phyloP scores from a whole-genome alignment of 1,284 basidiomycete genomes.

The Ustilago curta region DNA sequence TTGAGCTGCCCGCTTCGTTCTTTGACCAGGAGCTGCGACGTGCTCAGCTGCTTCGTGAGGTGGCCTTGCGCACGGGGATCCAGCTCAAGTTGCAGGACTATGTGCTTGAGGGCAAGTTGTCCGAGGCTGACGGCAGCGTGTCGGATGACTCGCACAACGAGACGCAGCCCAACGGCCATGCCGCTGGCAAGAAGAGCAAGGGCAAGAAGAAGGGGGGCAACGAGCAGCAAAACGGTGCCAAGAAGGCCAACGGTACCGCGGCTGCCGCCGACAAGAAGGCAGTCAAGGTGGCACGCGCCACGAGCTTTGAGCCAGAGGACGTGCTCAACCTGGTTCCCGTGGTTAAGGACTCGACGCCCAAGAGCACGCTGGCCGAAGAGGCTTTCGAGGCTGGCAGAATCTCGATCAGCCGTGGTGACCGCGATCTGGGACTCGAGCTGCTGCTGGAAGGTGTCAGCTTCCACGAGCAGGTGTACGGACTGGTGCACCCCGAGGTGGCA shows the following conservation, averaged over 20 bases:
- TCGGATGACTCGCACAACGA: slow-evolving; percentile 60
- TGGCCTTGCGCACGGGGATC: slow-evolving; percentile 73
- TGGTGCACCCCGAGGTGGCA: slow-evolving; percentile 74
- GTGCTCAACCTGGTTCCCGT: slow-evolving; percentile 73
- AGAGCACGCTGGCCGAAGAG: slow-evolving; percentile 73
- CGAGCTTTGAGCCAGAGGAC: slow-evolving; percentile 73
- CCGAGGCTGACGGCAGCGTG: slow-evolving; percentile 23
- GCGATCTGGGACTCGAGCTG: slow-evolving; percentile 73
- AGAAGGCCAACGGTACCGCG: slow-evolving; percentile 34
- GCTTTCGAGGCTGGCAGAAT: slow-evolving; percentile 73
- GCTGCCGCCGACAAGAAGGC: slow-evolving; percentile 27
- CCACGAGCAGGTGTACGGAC: slow-evolving; percentile 74
- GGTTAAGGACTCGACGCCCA: slow-evolving; percentile 73
- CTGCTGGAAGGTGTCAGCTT: slow-evolving; percentile 73
- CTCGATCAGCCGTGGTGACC: slow-evolving; percentile 72
- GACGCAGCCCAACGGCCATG: slow-evolving; percentile 64
- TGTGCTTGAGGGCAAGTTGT: slow-evolving; percentile 67
- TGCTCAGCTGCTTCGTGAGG: slow-evolving; percentile 72
- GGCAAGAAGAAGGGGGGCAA: slow-evolving; percentile 38
- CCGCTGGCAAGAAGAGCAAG: slow-evolving; percentile 48
- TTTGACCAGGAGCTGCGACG: slow-evolving; percentile 69
- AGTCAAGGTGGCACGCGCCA: slow-evolving; percentile 55
- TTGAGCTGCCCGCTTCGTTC: slow-evolving; percentile 70
- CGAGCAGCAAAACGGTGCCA: slow-evolving; percentile 45
- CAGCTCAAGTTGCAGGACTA: slow-evolving; percentile 74